A percentile compares a stretch with the other conserved stretches of the same genome.
These are phyloP conservation scores for Diversispora eburnea DNA, from an alignment of 192 early-diverging fungal genomes.

Conservation along the genomic window DNA sequence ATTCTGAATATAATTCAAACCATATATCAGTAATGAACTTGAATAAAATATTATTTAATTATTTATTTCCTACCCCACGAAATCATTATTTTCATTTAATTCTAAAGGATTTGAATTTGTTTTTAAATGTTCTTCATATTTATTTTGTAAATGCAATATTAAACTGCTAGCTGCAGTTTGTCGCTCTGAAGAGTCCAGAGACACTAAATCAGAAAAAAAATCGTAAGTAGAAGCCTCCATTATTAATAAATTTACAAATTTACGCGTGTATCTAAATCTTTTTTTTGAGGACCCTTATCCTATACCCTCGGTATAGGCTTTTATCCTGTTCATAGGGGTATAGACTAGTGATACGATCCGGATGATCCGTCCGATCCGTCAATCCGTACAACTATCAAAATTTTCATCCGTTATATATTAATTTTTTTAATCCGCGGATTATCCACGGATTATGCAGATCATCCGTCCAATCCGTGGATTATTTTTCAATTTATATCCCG, in stretches of 20 bases:
- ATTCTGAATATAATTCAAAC: not conserved
- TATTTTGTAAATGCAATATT: slow-evolving; percentile 10
- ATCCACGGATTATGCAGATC: too few relatives aligned
- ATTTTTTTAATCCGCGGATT: too few relatives aligned
- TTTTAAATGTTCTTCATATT: not conserved
- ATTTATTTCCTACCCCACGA: not conserved
- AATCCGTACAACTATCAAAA: too few relatives aligned
- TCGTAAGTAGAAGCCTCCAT: slow-evolving; percentile 4
- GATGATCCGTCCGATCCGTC: too few relatives aligned
- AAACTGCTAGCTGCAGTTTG: slow-evolving; percentile 1
- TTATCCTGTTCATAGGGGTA: too few relatives aligned
- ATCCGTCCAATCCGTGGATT: too few relatives aligned
- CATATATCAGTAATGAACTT: not conserved
- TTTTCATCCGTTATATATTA: too few relatives aligned
- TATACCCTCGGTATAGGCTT: too few relatives aligned
- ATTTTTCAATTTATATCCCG: too few relatives aligned
- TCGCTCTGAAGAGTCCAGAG: slow-evolving; percentile 6
- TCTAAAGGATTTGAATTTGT: not conserved
- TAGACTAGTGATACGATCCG: too few relatives aligned
- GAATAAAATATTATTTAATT: not conserved
- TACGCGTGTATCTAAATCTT: too few relatives aligned
- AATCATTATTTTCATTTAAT: not conserved
- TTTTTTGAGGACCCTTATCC: too few relatives aligned
- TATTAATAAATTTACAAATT: not conserved
- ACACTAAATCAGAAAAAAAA: slow-evolving; percentile 23